Conservation (phyloP, 2,329 filamentous ascomycete species). For the Stemphylium beticola region DNA sequence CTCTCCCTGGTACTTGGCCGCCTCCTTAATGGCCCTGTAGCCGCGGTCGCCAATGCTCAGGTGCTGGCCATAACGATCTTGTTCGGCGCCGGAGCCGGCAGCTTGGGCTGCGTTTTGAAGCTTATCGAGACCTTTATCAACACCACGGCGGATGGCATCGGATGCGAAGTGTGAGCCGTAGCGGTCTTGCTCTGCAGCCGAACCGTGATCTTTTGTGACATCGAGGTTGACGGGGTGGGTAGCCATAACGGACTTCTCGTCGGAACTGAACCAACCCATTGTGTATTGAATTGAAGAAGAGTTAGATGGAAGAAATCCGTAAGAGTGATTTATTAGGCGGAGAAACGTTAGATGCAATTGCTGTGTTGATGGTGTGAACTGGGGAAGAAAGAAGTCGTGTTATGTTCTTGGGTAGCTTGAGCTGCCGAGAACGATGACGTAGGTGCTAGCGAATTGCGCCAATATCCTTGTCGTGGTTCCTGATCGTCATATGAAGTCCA, state of each 20-base stretch:
- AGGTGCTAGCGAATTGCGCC: slow-evolving; percentile 7
- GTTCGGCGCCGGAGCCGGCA: slow-evolving; percentile 29
- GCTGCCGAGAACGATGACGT: slow-evolving; percentile 14
- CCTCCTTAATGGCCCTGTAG: slow-evolving; percentile 19
- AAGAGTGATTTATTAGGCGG: not conserved
- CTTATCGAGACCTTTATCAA: slow-evolving; percentile 28
- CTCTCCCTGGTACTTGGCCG: slow-evolving; percentile 27
- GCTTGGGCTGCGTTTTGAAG: slow-evolving; percentile 22
- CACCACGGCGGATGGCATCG: slow-evolving; percentile 26
- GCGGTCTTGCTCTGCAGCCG: slow-evolving; percentile 43
- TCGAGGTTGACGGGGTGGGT: slow-evolving; percentile 32
- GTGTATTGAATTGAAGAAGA: slow-evolving; percentile 11
- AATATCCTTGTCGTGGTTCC: slow-evolving; percentile 14
- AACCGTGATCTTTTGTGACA: slow-evolving; percentile 33
- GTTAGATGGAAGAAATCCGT: not conserved
- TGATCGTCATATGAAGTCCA: slow-evolving; percentile 8
- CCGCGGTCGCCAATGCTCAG: slow-evolving; percentile 22
- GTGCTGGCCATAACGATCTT: slow-evolving; percentile 33
- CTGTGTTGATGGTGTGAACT: not conserved
- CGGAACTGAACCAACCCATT: slow-evolving; percentile 37
- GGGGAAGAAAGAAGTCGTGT: slow-evolving; percentile 1
- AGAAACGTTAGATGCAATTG: not conserved
- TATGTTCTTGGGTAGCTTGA: slow-evolving; percentile 6
- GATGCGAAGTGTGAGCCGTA: slow-evolving; percentile 37
- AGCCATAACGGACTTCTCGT: slow-evolving; percentile 26